Evolutionary conservation across 257 asterid genomes (phyloP), one percentile per base, ranked within the genome.

Genomic region (Petunia axillaris): DNA sequence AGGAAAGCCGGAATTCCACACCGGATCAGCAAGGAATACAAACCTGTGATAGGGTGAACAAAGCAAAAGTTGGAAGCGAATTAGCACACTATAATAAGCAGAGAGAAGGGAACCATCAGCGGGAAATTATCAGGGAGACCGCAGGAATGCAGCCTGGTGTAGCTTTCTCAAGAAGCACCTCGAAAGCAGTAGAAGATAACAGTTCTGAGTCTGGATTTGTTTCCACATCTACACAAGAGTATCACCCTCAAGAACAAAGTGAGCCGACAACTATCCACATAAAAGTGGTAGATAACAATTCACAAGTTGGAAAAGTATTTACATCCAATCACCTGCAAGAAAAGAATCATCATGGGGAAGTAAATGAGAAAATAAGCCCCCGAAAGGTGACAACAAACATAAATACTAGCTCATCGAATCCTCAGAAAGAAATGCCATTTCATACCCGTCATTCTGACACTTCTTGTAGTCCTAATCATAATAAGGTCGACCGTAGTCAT

Each of bases 91-190:
- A 11, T 52, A 50, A 50, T 52, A 50, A 50, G 62, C 62, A 14
- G 16, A 73, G 62, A 73, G 46, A 73, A 73, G 25, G 7, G 78
- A 6, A 73, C 36, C 78, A 50, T 35, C 39, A 50, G 46, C 55
- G 1, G 75, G 75, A 67, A 38, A 43, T 67, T 67, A 67, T 67
- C 55, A n/a, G 14, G 1, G 55, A 43, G 39, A 67, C 15, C 13
- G 14, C 85, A n/a, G 83, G 75, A 59, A 75, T 80, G 66, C 85
- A 63, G 66, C 84, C 78, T 43, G 76, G 68, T 75, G 68, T 81
- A 38, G 53, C 77, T 62, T 85, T 75, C 52, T 55, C 77, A 3
- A 83, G 63, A 64, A 65, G 82, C 59, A 81, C 58, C 43, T 65
- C 43, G 50, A 81, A 81, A 82, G 85, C 86, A 46, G 43, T 43